Evolutionary conservation across 768 basidiomycete genomes (phyloP).

Genomic region (Mycena rebaudengoi): DNA sequence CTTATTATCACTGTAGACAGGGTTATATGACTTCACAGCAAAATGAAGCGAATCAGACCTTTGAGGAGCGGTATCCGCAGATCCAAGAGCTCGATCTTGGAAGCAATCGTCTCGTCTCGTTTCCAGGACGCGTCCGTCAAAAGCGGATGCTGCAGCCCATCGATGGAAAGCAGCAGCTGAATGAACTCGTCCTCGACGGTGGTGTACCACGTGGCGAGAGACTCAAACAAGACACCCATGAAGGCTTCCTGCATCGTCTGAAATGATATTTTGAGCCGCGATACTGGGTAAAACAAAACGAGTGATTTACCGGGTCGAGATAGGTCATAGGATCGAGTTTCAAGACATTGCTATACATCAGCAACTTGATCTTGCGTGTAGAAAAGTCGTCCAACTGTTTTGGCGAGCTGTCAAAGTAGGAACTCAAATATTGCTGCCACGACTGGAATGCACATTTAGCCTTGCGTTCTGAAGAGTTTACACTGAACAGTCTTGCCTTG

Average conservation of each 20-base stretch:
- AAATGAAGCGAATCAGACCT: neutral
- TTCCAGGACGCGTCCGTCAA: conserved; percentile 40
- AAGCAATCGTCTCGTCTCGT: conserved; percentile 39
- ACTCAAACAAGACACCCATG: conserved; percentile 60
- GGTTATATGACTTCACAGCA: conserved; percentile 23
- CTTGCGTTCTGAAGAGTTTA: neutral
- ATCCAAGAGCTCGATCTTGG: conserved; percentile 36
- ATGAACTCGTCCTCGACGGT: conserved; percentile 69
- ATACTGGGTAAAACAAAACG: too few species aligned
- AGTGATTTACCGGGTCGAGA: conserved; percentile 46
- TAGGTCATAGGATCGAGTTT: conserved; percentile 70
- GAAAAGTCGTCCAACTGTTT: conserved; percentile 51
- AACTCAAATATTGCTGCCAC: conserved; percentile 60
- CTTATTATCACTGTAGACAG: conserved; percentile 51
- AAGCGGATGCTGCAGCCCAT: conserved; percentile 61
- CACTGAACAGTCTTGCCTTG: conserved; percentile 31
- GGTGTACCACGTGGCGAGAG: conserved; percentile 54
- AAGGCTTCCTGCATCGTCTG: conserved; percentile 61
- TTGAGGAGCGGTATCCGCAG: conserved; percentile 36
- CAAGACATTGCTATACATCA: conserved; percentile 66
- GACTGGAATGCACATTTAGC: conserved; percentile 46
- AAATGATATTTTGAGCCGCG: too few species aligned
- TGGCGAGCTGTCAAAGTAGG: conserved; percentile 61
- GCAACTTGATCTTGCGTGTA: conserved; percentile 67
- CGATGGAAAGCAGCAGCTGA: conserved; percentile 64